These are phyloP conservation scores for Quercus wislizeni DNA, from an alignment of 306 rosid genomes.

Conservation along the genomic window DNA sequence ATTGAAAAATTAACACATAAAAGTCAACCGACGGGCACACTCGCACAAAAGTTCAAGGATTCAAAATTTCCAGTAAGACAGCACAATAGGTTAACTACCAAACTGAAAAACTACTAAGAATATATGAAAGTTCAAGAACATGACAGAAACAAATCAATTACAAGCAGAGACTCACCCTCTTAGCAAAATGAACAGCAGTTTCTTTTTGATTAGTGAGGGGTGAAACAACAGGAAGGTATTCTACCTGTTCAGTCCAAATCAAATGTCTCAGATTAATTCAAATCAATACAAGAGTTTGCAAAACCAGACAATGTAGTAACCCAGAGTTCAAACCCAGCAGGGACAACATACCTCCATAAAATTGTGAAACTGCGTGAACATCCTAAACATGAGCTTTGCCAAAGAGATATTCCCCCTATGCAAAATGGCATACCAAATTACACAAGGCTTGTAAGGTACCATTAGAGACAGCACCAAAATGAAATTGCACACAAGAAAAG, in stretches of 20 bases:
- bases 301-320: neutral
- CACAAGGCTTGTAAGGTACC: constrained; percentile 15
- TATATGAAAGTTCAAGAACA: constrained; percentile 4
- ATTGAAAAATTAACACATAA: neutral
- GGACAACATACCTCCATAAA: constrained; percentile 71
- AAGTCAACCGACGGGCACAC: neutral
- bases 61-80: neutral
- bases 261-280: constrained; percentile 12
- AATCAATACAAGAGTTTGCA: constrained; percentile 7
- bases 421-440: constrained; percentile 19
- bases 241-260: constrained; percentile 64
- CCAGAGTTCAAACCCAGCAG: neutral
- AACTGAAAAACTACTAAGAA: neutral
- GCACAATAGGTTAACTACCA: neutral
- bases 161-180: constrained; percentile 62
- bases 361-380: constrained; percentile 97
- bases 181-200: constrained; percentile 61
- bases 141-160: constrained; percentile 4
- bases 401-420: constrained; percentile 83
- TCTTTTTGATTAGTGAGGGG: constrained; percentile 68
- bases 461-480: constrained; percentile 20
- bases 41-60: neutral
- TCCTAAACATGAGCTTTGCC: constrained; percentile 82
- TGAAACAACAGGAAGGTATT: constrained; percentile 85
- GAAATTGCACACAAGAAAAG: constrained; percentile 19